Percentiles rank a stretch among this genome's conserved stretches.
These are phyloP conservation scores for Leccinum sublutescens DNA, from an alignment of 768 basidiomycete genomes.

Conservation along the genomic window DNA sequence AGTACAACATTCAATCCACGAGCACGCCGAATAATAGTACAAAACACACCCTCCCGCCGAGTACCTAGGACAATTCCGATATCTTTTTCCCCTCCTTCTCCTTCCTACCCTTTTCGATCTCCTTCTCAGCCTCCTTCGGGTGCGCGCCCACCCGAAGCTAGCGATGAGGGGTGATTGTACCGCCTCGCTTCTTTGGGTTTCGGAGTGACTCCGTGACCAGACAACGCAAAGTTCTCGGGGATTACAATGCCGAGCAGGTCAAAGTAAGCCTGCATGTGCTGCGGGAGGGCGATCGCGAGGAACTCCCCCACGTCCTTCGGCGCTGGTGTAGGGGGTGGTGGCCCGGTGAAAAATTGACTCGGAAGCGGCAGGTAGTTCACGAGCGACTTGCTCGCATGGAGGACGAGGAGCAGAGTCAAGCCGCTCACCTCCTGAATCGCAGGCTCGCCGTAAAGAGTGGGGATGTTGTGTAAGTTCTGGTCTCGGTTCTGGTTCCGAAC, in stretches of 20 bases:
- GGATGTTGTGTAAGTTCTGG: no score
- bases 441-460: no score
- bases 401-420: background rate
- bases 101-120: background rate
- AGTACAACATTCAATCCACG: no score
- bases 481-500: slow-evolving; percentile 41
- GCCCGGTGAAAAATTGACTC: background rate
- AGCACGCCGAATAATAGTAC: no score
- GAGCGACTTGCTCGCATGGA: background rate
- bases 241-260: no score
- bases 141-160: background rate
- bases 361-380: background rate
- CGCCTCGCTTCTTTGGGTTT: background rate
- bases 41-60: no score
- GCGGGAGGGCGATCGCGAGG: background rate
- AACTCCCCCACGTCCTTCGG: background rate
- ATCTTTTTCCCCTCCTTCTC: background rate
- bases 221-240: background rate
- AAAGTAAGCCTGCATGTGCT: background rate
- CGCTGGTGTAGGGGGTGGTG: background rate
- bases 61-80: background rate
- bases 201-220: background rate
- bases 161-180: background rate
- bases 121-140: background rate
- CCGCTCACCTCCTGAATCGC: no score